Percentiles rank a stretch among this genome's conserved stretches.
Evolutionary conservation across 2,329 filamentous ascomycete genomes (phyloP).

Genomic region (Dryadomyces sulphureus): DNA sequence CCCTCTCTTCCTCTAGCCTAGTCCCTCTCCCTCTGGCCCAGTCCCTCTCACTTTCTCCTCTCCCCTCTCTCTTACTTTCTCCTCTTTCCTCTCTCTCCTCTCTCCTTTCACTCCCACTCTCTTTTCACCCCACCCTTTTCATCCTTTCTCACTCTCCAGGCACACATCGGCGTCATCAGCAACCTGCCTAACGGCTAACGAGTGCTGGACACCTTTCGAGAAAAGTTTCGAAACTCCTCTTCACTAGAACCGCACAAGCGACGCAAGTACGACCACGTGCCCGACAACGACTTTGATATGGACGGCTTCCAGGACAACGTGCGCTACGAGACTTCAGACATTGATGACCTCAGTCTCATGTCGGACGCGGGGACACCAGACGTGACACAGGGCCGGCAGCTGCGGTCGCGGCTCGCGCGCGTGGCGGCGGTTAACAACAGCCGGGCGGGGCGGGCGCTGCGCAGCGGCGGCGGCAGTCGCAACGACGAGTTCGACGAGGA

Average conservation of each 20-base stretch:
- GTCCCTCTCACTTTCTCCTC: not conserved
- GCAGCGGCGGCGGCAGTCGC: not conserved
- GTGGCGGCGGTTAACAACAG: too few species aligned
- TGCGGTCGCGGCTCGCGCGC: constrained; percentile 1
- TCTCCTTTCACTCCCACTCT: not conserved
- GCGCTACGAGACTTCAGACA: too few species aligned
- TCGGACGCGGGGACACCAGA: not conserved
- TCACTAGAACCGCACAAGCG: constrained; percentile 1
- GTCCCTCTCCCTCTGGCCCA: not conserved
- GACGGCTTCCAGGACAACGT: too few species aligned
- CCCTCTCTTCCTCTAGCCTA: not conserved
- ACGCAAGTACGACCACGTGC: constrained; percentile 1
- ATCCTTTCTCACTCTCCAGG: constrained; percentile 1
- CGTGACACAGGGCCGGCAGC: not conserved
- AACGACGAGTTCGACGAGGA: constrained; percentile 9
- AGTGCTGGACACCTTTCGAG: constrained; percentile 4
- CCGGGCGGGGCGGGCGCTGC: too few species aligned
- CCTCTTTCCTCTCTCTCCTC: not conserved
- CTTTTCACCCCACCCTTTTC: not conserved
- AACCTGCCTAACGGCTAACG: constrained; percentile 10
- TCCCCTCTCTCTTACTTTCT: not conserved
- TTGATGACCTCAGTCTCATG: not conserved
- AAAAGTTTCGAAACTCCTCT: not conserved
- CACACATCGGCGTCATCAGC: constrained; percentile 1
- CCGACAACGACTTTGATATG: constrained; percentile 3